Evolutionary conservation across 73 alveolate species (phyloP).

Genomic region (Tetrahymena malaccensis): DNA sequence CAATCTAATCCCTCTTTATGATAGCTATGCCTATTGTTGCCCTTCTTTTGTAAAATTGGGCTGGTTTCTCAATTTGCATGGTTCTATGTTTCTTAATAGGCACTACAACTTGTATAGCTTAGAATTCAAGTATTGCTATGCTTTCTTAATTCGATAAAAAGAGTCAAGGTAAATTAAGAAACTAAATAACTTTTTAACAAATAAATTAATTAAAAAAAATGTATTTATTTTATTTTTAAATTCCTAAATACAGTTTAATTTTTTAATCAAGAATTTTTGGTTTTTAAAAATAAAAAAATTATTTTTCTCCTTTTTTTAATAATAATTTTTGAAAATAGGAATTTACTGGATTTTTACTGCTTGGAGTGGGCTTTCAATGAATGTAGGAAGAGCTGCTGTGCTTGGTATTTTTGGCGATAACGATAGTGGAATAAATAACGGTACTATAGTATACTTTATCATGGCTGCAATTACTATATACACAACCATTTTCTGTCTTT

Average conservation of each 20-base stretch:
- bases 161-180: neutral
- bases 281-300: too few relatives aligned
- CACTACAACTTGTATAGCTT: neutral
- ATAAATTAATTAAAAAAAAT: too few relatives aligned
- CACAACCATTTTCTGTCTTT: neutral
- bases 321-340: neutral
- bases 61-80: neutral
- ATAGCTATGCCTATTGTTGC: neutral
- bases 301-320: too few relatives aligned
- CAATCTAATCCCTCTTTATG: neutral
- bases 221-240: too few relatives aligned
- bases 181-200: neutral
- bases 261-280: too few relatives aligned
- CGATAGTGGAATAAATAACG: neutral
- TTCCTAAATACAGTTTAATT: too few relatives aligned
- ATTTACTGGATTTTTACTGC: neutral
- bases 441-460: neutral
- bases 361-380: neutral
- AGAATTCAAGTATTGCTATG: neutral
- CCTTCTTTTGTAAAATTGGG: neutral
- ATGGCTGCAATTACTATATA: neutral
- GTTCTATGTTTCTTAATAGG: neutral
- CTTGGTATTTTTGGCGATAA: neutral
- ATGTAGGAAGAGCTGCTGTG: neutral
- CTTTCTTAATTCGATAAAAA: neutral